Evolutionary conservation across 345 rosid genomes (phyloP).

Genomic region (Cochlearia excelsa): DNA sequence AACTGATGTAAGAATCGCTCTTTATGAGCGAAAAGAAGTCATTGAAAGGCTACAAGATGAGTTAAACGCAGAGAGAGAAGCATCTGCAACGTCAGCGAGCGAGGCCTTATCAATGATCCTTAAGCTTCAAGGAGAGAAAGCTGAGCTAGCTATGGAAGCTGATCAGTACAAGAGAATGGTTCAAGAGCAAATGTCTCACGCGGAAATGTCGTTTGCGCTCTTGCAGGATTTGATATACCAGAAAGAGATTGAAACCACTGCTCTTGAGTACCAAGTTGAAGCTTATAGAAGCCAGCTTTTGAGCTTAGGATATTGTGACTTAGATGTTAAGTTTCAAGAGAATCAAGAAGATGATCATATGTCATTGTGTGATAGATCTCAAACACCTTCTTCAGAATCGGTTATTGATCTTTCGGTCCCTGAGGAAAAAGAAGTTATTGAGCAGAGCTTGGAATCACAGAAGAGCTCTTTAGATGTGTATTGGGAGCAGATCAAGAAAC

Average conservation of each 20-base stretch:
- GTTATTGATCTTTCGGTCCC: constrained; percentile 23
- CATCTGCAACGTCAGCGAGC: constrained; percentile 62
- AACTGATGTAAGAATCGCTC: constrained; percentile 47
- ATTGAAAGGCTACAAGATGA: constrained; percentile 64
- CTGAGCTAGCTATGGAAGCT: constrained; percentile 69
- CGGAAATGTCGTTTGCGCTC: constrained; percentile 60
- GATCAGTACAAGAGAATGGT: constrained; percentile 78
- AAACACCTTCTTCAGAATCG: constrained; percentile 20
- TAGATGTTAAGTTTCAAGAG: constrained; percentile 45
- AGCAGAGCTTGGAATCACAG: constrained; percentile 26
- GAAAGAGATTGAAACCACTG: constrained; percentile 71
- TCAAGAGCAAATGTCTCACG: constrained; percentile 68
- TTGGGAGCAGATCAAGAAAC: constrained; percentile 61
- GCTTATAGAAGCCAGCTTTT: constrained; percentile 63
- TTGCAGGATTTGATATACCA: constrained; percentile 63
- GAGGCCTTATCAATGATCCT: constrained; percentile 88
- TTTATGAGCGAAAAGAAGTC: constrained; percentile 62
- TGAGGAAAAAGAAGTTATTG: constrained; percentile 34
- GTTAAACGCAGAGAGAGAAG: constrained; percentile 73
- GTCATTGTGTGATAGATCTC: constrained; percentile 27
- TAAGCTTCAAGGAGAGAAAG: constrained; percentile 88
- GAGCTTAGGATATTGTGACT: constrained; percentile 62
- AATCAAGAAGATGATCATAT: constrained; percentile 24
- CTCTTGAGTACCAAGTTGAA: constrained; percentile 70
- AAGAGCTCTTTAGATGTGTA: constrained; percentile 40